Percentiles rank a stretch among this genome's conserved stretches.
Evolutionary conservation across 345 rosid species (phyloP).

Genomic region (Euphorbia lathyris): DNA sequence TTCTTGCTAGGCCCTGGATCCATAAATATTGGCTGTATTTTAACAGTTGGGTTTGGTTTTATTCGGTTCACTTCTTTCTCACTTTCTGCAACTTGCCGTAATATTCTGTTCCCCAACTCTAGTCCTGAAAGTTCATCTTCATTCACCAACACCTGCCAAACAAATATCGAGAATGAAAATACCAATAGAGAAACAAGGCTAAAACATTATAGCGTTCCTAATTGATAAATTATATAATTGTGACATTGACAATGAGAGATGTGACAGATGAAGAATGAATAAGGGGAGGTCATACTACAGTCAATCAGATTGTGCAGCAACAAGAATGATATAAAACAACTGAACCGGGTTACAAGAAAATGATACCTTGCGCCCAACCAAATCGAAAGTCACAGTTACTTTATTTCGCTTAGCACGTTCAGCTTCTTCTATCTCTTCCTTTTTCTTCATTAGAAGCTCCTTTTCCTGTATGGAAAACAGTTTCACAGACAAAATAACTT

Average conservation of each 20-base stretch:
- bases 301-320: not conserved
- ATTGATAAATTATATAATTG: too few relatives aligned
- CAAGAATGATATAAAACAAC: not conserved
- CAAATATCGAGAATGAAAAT: not conserved
- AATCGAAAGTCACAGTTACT: conserved; percentile 86
- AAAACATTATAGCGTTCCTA: too few relatives aligned
- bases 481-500: not conserved
- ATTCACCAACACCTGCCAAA: conserved; percentile 65
- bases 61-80: conserved; percentile 58
- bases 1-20: conserved; percentile 59
- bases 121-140: conserved; percentile 69
- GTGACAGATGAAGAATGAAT: not conserved
- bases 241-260: not conserved
- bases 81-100: conserved; percentile 49
- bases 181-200: not conserved
- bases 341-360: conserved; percentile 14
- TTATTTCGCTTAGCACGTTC: conserved; percentile 63
- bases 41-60: conserved; percentile 73
- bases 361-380: conserved; percentile 89
- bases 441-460: conserved; percentile 78
- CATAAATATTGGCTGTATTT: conserved; percentile 63
- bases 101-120: conserved; percentile 57
- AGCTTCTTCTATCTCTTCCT: conserved; percentile 74
- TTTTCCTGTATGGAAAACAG: conserved; percentile 52
- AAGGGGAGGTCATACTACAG: not conserved